These are phyloP conservation scores for Tuber aestivum DNA, from an alignment of 495 filamentous ascomycete species.

Conservation along the genomic window DNA sequence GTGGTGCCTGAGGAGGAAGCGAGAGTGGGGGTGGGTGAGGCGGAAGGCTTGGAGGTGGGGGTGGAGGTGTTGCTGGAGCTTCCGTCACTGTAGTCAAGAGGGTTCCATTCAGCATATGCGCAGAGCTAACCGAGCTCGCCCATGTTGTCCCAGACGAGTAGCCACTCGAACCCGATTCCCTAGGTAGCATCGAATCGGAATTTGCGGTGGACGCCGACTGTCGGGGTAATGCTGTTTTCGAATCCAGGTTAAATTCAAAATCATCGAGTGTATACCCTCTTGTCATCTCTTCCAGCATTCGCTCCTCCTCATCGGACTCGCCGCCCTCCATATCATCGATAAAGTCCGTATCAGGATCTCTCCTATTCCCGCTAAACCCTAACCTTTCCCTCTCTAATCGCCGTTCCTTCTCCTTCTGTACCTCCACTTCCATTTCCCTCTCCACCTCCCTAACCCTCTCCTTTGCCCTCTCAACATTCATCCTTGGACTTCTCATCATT, in stretches of 20 bases:
- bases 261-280: constrained; percentile 80
- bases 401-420: constrained; percentile 51
- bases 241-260: constrained; percentile 69
- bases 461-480: constrained; percentile 70
- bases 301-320: constrained; percentile 76
- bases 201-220: constrained; percentile 65
- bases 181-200: constrained; percentile 68
- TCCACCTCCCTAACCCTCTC: constrained; percentile 74
- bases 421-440: constrained; percentile 62
- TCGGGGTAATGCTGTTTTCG: constrained; percentile 71
- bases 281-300: constrained; percentile 88
- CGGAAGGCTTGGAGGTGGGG: constrained; percentile 32
- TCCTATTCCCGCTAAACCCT: constrained; percentile 23
- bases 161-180: constrained; percentile 84
- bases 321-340: constrained; percentile 41
- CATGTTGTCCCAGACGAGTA: constrained; percentile 79
- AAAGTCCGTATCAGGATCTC: constrained; percentile 39
- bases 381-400: constrained; percentile 44
- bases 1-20: constrained; percentile 42
- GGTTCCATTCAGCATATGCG: constrained; percentile 65
- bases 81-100: constrained; percentile 73
- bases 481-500: constrained; percentile 54
- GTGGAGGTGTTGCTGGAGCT: constrained; percentile 51
- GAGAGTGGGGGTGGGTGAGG: constrained; percentile 39
- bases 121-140: constrained; percentile 78